Base-by-base conservation (phyloP, 2,329 filamentous ascomycete species). In the Lanzia echinophila region DNA sequence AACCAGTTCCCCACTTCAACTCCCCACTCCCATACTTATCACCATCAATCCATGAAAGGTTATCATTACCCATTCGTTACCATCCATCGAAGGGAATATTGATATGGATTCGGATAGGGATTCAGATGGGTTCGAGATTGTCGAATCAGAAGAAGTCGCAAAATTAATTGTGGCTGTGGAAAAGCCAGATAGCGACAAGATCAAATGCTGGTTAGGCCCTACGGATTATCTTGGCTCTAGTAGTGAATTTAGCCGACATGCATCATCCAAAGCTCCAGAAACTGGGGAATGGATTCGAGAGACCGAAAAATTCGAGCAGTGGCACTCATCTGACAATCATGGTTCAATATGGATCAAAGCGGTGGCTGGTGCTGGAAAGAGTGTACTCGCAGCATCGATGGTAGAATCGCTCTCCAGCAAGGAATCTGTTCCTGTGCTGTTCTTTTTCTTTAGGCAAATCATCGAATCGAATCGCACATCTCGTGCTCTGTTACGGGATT, bases 321-420 rank as follows among this genome's bases (percentile, higher is more conserved):
- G 61, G 61, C 49, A 60, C 28, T 38, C 53, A 6, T 59, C 59
- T 4, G 19, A 22, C 11, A 50, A 72, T 22, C 54, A 67, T 45
- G 73, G 72, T 6, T 67, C 73, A 24, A 57, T 78, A 0, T 78
- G 73, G 74, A 72, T 78, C 28, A 70, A 69, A 39, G 75, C 73
- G 0, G 74, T 75, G 3, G 68, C 73, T 0, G 74, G 74, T 0
- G 63, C 68, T 10, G 73, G 74, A 0, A 79, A 79, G 50, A 77
- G 68, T 13, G 72, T 70, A 0, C 53, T 72, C 19, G 68, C 69
- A 17, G 68, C 70, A 4, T 58, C 55, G 24, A 54, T 58, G 15
- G 52, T 47, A 10, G 39, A 36, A 10, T 41, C 54, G 12, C 32
- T 62, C 8, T 43, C 20, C 6, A 7, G 10, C 6, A 15, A 33